A percentile compares a stretch with the other conserved stretches of the same genome.
Evolutionary conservation across 2,329 filamentous ascomycete genomes (phyloP).

Genomic region (Verticillium klebahnii): DNA sequence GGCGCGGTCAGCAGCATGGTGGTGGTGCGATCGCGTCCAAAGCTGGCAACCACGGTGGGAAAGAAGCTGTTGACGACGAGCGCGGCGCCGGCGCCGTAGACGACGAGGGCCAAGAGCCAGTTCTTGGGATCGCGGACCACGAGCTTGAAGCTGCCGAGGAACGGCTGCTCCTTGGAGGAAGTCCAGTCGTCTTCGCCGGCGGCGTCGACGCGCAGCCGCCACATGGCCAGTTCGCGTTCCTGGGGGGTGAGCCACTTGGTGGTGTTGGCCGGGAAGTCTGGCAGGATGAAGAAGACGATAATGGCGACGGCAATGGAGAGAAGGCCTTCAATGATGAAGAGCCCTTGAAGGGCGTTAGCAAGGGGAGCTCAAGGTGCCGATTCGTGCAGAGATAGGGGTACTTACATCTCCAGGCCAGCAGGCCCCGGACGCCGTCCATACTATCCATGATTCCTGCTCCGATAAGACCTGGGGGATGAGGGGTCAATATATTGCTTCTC

Average conservation of each 20-base stretch:
- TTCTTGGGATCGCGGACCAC: constrained; percentile 15
- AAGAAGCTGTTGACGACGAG: constrained; percentile 18
- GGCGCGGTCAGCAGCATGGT: constrained; percentile 23
- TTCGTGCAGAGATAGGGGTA: too few species aligned
- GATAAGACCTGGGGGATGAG: constrained; percentile 8
- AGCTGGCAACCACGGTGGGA: constrained; percentile 12
- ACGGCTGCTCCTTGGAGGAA: constrained; percentile 7
- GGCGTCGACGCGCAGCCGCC: constrained; percentile 14
- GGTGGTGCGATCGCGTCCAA: constrained; percentile 4
- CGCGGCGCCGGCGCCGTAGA: constrained; percentile 14
- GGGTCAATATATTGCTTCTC: too few species aligned
- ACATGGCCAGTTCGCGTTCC: constrained; percentile 16
- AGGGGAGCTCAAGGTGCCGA: too few species aligned
- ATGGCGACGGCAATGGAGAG: constrained; percentile 46
- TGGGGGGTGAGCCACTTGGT: constrained; percentile 14
- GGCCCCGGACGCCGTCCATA: constrained; percentile 7
- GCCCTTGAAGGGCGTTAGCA: constrained; percentile 24
- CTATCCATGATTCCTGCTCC: constrained; percentile 29
- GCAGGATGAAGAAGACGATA: constrained; percentile 53
- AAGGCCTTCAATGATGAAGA: constrained; percentile 69
- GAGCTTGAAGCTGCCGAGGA: constrained; percentile 15
- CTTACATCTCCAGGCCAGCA: constrained; percentile 44
- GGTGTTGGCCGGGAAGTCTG: constrained; percentile 53
- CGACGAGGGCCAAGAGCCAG: constrained; percentile 16
- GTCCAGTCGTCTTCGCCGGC: constrained; percentile 16